Base-by-base conservation (phyloP, 2,329 filamentous ascomycete species). In the Diaporthe eres region DNA sequence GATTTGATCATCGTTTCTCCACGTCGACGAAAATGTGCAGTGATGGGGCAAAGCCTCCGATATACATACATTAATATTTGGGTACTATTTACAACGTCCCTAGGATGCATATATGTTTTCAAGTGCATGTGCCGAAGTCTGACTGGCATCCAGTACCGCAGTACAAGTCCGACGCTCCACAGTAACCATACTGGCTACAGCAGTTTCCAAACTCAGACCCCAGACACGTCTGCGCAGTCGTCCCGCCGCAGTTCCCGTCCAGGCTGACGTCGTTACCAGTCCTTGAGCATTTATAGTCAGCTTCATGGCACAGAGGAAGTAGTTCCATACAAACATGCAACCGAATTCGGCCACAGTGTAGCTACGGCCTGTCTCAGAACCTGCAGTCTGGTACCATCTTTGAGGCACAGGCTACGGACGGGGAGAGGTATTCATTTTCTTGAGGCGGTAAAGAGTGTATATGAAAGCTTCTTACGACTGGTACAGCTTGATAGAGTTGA, bases 401-500 rank as follows among this genome's bases (percentile, higher is more conserved):
- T 44, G 42, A 44, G 42, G 5, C 17, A 44, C 42, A 44, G 42
- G 42, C 42, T 44, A 19, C 42, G 1, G 42, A 44, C 17, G 17
- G 17, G 17, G 42, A 44, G 13, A 17, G 4, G 34, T 1, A 34
- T 34, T 19, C 17, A 25, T 12, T 17, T 44, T 44, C 15, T 44
- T 19, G 7, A 44, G 17, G 17, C 0, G 15, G 15, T 19, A 17
- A 44, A 44, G 42, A 44, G 6, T 44, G 15, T 44, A 44, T 44
- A 8, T 2, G 13, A 19, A 44, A 44, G 15, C 42, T 44, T 4
- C 42, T 12, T 44, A 44, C 37, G 37, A 74, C 73, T 79, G 72
- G 70, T 81, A 90, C 6, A 70, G 65, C 65, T 70, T 70, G 47
- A 90, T 84, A 17, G 85, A 87, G 74, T 87, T 88, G 80, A 93